phyloP scores from a whole-genome alignment of 352 stramenopile species.

The Phytophthora agathidicida region DNA sequence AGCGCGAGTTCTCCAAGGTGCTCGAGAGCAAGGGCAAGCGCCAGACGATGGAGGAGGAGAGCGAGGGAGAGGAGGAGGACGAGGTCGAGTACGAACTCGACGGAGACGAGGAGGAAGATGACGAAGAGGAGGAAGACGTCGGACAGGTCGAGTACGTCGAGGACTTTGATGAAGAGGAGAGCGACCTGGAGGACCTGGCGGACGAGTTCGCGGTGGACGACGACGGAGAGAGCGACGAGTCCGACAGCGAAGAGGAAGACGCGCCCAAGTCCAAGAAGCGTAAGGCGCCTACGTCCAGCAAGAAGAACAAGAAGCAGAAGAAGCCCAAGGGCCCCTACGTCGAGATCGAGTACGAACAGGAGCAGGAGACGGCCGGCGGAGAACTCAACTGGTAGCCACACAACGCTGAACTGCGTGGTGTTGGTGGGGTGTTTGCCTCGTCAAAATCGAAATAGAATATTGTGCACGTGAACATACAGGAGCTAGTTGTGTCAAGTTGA shows the following conservation, averaged over 20 bases:
- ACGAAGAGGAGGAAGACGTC: conserved; percentile 42
- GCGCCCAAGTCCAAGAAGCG: conserved; percentile 62
- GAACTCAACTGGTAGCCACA: conserved; percentile 65
- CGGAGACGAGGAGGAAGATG: conserved; percentile 50
- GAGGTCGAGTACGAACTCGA: conserved; percentile 66
- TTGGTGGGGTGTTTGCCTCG: conserved; percentile 10
- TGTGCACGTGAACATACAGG: conserved; percentile 29
- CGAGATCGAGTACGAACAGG: conserved; percentile 89
- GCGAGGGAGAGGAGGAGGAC: conserved; percentile 71
- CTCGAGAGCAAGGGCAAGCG: conserved; percentile 81
- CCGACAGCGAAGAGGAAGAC: conserved; percentile 59
- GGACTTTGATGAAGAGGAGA: conserved; percentile 93
- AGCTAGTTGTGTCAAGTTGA: background rate
- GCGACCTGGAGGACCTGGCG: conserved; percentile 89
- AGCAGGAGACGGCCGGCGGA: conserved; percentile 57
- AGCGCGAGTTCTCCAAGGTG: conserved; percentile 91
- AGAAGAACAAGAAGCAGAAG: conserved; percentile 70
- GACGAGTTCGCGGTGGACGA: conserved; percentile 69
- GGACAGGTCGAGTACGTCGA: conserved; percentile 85
- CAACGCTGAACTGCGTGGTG: conserved; percentile 10
- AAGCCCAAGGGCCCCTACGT: conserved; percentile 81
- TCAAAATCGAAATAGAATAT: conserved; percentile 45
- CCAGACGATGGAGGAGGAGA: conserved; percentile 94
- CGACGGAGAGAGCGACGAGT: conserved; percentile 47
- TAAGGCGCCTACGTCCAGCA: conserved; percentile 51